Conservation (phyloP, 257 asterid species). For the Catharanthus roseus region DNA sequence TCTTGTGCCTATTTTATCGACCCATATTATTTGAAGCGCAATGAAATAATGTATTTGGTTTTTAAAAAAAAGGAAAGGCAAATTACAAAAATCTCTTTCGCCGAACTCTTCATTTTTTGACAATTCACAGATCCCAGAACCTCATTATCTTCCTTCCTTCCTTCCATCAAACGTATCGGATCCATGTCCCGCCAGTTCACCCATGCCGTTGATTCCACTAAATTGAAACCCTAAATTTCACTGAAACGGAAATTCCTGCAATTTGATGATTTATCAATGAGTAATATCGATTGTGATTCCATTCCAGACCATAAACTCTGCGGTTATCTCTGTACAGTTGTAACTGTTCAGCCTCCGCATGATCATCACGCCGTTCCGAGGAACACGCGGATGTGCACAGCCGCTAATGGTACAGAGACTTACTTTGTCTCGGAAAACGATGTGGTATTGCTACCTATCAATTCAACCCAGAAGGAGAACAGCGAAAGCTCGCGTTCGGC, state of each 20-base stretch:
- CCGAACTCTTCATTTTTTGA: too few species aligned
- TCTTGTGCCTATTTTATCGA: too few species aligned
- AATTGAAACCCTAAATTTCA: background rate
- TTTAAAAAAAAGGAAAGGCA: too few species aligned
- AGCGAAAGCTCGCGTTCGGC: slow-evolving; percentile 11
- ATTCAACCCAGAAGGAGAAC: slow-evolving; percentile 9
- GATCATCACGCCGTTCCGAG: slow-evolving; percentile 25
- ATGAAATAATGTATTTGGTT: too few species aligned
- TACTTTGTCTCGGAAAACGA: slow-evolving; percentile 31
- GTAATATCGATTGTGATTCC: slow-evolving; percentile 21
- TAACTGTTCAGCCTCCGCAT: slow-evolving; percentile 25
- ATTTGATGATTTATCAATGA: slow-evolving; percentile 26
- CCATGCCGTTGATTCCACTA: background rate
- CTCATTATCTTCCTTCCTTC: background rate
- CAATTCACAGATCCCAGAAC: too few species aligned
- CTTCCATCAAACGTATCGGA: background rate
- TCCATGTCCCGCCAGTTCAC: too few species aligned
- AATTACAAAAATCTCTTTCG: too few species aligned
- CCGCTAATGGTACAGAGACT: slow-evolving; percentile 30
- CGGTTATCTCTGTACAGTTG: slow-evolving; percentile 59
- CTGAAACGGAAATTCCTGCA: background rate
- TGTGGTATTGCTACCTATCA: slow-evolving; percentile 28
- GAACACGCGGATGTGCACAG: slow-evolving; percentile 42
- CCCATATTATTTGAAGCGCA: too few species aligned
- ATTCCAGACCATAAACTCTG: slow-evolving; percentile 56